Evolutionary conservation across 768 basidiomycete species (phyloP).

Genomic region (Tricholoma sp.): DNA sequence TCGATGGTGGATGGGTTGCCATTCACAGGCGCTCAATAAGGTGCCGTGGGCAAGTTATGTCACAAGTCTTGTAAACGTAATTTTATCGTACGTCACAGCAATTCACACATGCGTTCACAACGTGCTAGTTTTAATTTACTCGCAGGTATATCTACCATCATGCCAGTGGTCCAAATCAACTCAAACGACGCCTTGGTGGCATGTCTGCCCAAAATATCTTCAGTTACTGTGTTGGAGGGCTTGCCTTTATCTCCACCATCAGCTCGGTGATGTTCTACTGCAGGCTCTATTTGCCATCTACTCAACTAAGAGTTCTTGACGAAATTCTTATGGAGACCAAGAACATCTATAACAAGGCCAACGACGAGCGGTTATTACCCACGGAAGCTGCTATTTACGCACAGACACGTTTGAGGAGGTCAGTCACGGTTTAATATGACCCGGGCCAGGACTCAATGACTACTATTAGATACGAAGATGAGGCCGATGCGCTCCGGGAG

Average conservation of each 20-base stretch:
- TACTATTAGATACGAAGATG: not conserved
- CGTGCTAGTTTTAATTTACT: too few species aligned
- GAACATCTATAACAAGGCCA: not conserved
- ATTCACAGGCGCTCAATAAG: too few species aligned
- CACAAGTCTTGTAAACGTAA: too few species aligned
- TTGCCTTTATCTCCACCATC: conserved; percentile 4
- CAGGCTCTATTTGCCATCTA: not conserved
- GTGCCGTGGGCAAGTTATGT: too few species aligned
- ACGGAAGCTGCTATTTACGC: not conserved
- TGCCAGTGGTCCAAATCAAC: too few species aligned
- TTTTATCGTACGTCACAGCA: too few species aligned
- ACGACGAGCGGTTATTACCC: not conserved
- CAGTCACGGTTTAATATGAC: not conserved
- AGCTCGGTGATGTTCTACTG: not conserved
- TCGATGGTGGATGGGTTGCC: too few species aligned
- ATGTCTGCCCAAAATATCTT: conserved; percentile 2
- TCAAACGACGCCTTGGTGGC: too few species aligned
- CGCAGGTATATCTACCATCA: too few species aligned
- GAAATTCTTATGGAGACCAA: conserved; percentile 4
- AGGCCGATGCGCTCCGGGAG: not conserved
- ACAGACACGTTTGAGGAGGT: not conserved
- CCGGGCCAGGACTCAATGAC: not conserved
- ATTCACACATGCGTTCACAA: too few species aligned
- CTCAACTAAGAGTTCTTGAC: conserved; percentile 1
- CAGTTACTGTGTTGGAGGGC: conserved; percentile 7